Base-by-base conservation (phyloP, 257 asterid species). In the Primulina eburnea region DNA sequence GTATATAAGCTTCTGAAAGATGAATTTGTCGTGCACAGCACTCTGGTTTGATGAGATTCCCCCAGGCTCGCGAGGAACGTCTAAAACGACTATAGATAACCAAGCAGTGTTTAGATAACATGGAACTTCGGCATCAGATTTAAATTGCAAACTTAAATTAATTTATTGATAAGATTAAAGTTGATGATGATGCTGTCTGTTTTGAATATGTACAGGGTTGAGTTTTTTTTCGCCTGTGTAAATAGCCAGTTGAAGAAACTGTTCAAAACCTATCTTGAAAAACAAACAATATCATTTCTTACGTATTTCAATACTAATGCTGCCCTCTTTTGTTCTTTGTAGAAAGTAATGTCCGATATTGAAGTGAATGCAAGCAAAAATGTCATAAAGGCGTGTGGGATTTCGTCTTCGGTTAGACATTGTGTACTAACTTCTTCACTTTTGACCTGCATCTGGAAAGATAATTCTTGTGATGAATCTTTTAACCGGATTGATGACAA, bases 391-490 rank as follows among this genome's bases (percentile, higher is more conserved):
- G 99, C 97, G 20, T 93, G 99, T 60, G 85, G 84, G 57, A 28
- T 78, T 62, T 73, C 96, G 11, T 76, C 88, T 16, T 77, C 97
- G 0, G 92, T 90, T 56, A 80, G 82, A 69, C 77, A 77, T 52
- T 93, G 97, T 56, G 81, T 93, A 38, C 84, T 93, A 52, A 93
- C 97, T 62, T 93, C 99, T 16, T 89, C 99, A 9, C 99, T 90
- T 58, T 67, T 89, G 85, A 82, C 99, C 38, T 90, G 96, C 70
- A 77, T 86, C 60, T 90, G 97, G 97, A 78, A 62, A 52, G 92
- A 87, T 29, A 56, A 40, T 75, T 67, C 86, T 17, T 43, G 28
- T 3, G 71, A 65, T 32, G 74, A 71, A 53, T 52, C 76, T 65
- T 65, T 95, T 7, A 72, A 14, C 21, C 21, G 61, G 68, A 80